These are phyloP conservation scores for Xylaria polymorpha DNA, from an alignment of 2,329 filamentous ascomycete species.

Conservation along the genomic window DNA sequence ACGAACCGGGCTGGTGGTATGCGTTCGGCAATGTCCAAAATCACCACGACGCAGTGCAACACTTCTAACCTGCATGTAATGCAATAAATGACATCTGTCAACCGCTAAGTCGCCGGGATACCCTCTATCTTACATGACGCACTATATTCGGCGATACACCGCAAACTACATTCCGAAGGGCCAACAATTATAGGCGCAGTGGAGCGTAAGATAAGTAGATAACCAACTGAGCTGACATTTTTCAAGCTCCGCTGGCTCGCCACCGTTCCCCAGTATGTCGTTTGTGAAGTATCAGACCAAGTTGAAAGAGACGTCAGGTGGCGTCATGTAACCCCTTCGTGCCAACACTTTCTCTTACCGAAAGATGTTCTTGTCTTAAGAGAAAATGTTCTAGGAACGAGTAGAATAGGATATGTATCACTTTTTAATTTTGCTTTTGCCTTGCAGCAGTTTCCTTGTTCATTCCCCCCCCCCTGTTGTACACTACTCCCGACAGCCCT, in stretches of 20 bases:
- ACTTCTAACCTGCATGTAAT: constrained; percentile 36
- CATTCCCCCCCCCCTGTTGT: background rate
- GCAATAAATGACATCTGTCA: constrained; percentile 28
- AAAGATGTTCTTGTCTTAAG: constrained; percentile 4
- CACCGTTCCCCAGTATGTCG: constrained; percentile 5
- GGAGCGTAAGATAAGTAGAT: constrained; percentile 1
- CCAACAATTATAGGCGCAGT: constrained; percentile 7
- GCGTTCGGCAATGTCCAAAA: constrained; percentile 22
- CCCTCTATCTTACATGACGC: constrained; percentile 25
- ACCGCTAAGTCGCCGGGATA: constrained; percentile 20
- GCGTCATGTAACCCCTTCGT: constrained; percentile 26
- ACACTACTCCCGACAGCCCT: constrained; percentile 14
- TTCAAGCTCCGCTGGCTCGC: constrained; percentile 3
- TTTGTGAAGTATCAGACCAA: constrained; percentile 31
- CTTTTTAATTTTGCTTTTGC: constrained; percentile 31
- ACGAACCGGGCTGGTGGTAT: constrained; percentile 36
- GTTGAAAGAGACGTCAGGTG: constrained; percentile 17
- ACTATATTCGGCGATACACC: constrained; percentile 19
- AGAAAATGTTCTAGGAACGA: background rate
- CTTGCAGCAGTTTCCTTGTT: constrained; percentile 17
- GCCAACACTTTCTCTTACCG: constrained; percentile 5
- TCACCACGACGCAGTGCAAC: constrained; percentile 31
- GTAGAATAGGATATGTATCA: constrained; percentile 6
- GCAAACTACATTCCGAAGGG: constrained; percentile 16
- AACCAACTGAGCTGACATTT: constrained; percentile 4